Base-by-base conservation (phyloP, 257 asterid species). In the Buddleja alternifolia region DNA sequence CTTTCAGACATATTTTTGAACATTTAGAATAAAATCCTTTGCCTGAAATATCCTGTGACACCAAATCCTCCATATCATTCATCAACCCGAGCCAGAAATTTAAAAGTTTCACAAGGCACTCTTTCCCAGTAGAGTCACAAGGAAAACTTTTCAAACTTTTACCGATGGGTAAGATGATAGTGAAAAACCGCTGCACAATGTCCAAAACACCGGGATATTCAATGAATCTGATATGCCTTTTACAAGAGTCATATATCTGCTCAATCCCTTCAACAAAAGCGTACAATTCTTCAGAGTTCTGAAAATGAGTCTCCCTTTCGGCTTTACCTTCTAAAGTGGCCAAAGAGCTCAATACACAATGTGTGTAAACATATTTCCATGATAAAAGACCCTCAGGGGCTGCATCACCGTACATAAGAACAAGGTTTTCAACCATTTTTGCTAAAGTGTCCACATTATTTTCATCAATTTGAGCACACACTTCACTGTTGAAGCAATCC, bases 361-460 rank as follows among this genome's bases (percentile, higher is more conserved):
- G 84, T 42, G 77, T 48, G 37, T 94, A 89, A 59, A 91, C 91
- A 71, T 69, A 67, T 56, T 81, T 82, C 89, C 89, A 85, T 44
- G 95, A 82, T 52, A 91, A 17, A 66, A 91, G 85, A 72, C 84
- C 82, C 70, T 64, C 75, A 9, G 95, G 87, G 11, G 56, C 79
- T 23, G 82, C 66, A 77, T 81, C 86, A 60, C 82, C 90, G 64
- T 75, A 75, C 50, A 80, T 58, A 59, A 77, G 79, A 62, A 72
- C 80, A 72, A 94, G 87, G 84, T 77, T 85, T 69, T 78, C 85
- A 66, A 91, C 99, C 99, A 94, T 87, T 66, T 63, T 74, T 36
- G 96, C 97, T 61, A 94, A 81, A 29, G 90, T 86, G 61, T 84
- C 96, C 69, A 94, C 92, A 69, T 74, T 85, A 58, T 75, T 68